Evolutionary conservation across 2,329 filamentous ascomycete genomes (phyloP).

Genomic region (Ceratocystiopsis sp.): DNA sequence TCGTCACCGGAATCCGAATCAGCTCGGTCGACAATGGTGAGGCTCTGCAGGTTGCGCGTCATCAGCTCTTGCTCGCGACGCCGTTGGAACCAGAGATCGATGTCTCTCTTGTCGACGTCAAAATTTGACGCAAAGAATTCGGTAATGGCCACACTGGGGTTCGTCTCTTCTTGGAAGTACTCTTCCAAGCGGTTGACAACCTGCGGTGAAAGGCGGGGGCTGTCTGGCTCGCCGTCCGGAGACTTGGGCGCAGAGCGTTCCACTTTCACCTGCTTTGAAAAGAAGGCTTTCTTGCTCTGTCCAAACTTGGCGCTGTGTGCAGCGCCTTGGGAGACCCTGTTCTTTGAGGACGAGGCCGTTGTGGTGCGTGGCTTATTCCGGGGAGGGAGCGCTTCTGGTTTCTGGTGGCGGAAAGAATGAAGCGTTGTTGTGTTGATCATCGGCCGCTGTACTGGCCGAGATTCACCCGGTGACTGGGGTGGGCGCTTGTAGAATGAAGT

Average conservation of each 20-base stretch:
- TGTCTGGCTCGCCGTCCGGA: conserved; percentile 18
- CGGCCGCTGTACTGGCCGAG: too few species aligned
- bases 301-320: too few species aligned
- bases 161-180: conserved; percentile 30
- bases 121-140: conserved; percentile 38
- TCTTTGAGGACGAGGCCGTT: too few species aligned
- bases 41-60: conserved; percentile 25
- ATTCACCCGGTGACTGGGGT: too few species aligned
- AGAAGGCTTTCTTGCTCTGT: not conserved
- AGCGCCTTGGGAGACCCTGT: too few species aligned
- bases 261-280: too few species aligned
- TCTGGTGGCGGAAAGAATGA: too few species aligned
- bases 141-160: conserved; percentile 31
- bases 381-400: too few species aligned
- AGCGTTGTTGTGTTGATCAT: too few species aligned
- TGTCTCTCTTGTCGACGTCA: conserved; percentile 31
- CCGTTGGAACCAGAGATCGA: conserved; percentile 35
- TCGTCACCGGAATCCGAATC: conserved; percentile 6
- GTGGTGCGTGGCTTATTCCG: too few species aligned
- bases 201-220: conserved; percentile 29
- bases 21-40: conserved; percentile 22
- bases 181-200: conserved; percentile 33
- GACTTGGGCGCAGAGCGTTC: too few species aligned
- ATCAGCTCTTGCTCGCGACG: conserved; percentile 31
- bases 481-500: too few species aligned